Percentiles rank a stretch among this genome's conserved stretches.
These are phyloP conservation scores for Mycena olivaceomarginata DNA, from an alignment of 768 basidiomycete genomes.

Conservation along the genomic window DNA sequence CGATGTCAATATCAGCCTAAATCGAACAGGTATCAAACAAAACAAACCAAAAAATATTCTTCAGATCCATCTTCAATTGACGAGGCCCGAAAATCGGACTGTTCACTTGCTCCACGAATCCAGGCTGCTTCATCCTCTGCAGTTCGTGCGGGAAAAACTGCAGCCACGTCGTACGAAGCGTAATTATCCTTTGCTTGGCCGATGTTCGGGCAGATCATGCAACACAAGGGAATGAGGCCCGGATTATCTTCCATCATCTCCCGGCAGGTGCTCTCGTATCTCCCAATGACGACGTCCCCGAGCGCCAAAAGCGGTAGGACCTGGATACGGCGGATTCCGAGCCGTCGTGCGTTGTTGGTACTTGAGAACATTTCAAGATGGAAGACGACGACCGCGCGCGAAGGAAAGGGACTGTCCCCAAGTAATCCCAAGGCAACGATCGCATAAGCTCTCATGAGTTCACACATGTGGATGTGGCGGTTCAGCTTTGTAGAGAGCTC, in stretches of 20 bases:
- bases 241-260: slow-evolving; percentile 1
- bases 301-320: neutral
- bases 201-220: slow-evolving; percentile 5
- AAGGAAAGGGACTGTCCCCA: neutral
- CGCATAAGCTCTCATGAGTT: neutral
- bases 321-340: neutral
- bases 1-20: neutral
- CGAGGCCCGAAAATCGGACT: neutral
- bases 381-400: neutral
- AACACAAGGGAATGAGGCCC: neutral
- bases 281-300: neutral
- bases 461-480: slow-evolving; percentile 6
- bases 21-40: neutral
- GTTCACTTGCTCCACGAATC: slow-evolving; percentile 1
- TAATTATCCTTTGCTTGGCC: neutral
- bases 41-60: slow-evolving; percentile 8
- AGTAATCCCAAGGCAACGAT: neutral
- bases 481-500: slow-evolving; percentile 7
- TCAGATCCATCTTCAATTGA: neutral
- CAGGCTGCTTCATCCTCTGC: neutral
- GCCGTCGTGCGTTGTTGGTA: neutral
- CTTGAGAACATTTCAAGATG: neutral
- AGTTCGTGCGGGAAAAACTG: slow-evolving; percentile 1
- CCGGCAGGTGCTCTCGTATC: neutral
- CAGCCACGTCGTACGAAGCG: slow-evolving; percentile 1